A percentile compares a stretch with the other conserved stretches of the same genome.
Evolutionary conservation across 1,284 basidiomycete genomes (phyloP).

Genomic region (Pseudozyma flocculosa): DNA sequence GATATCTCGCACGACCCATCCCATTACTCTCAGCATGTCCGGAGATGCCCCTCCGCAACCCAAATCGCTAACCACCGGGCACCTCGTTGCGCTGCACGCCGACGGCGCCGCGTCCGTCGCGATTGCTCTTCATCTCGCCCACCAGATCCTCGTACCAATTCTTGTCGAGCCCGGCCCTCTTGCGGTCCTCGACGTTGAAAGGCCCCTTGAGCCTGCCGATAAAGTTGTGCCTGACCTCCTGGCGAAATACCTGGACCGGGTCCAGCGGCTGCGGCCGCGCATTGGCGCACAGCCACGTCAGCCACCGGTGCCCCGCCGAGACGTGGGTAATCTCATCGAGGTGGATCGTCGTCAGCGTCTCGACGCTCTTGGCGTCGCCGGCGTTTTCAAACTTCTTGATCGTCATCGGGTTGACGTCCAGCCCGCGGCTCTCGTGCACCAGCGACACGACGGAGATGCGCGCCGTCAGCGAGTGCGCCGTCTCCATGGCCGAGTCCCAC

Average conservation of each 20-base stretch:
- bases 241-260: slow-evolving; percentile 71
- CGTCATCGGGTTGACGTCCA: slow-evolving; percentile 76
- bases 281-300: slow-evolving; percentile 70
- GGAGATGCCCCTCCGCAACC: too few species aligned
- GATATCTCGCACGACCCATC: too few species aligned
- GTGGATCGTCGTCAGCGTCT: slow-evolving; percentile 47
- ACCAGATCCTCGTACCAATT: slow-evolving; percentile 63
- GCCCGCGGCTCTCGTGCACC: slow-evolving; percentile 81
- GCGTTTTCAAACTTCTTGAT: slow-evolving; percentile 74
- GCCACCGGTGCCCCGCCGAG: slow-evolving; percentile 81
- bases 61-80: slow-evolving; percentile 23
- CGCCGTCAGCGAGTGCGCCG: slow-evolving; percentile 70
- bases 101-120: slow-evolving; percentile 4
- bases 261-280: slow-evolving; percentile 66
- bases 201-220: slow-evolving; percentile 78
- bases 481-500: slow-evolving; percentile 78
- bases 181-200: slow-evolving; percentile 75
- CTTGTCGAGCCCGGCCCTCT: slow-evolving; percentile 64
- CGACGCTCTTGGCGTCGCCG: slow-evolving; percentile 71
- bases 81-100: slow-evolving; percentile 39
- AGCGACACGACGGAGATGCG: slow-evolving; percentile 84
- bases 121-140: slow-evolving; percentile 62
- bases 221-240: slow-evolving; percentile 74
- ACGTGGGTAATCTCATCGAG: slow-evolving; percentile 77
- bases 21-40: too few species aligned